Base-by-base conservation (phyloP, 306 rosid species). In the Inga leiocalycina region DNA sequence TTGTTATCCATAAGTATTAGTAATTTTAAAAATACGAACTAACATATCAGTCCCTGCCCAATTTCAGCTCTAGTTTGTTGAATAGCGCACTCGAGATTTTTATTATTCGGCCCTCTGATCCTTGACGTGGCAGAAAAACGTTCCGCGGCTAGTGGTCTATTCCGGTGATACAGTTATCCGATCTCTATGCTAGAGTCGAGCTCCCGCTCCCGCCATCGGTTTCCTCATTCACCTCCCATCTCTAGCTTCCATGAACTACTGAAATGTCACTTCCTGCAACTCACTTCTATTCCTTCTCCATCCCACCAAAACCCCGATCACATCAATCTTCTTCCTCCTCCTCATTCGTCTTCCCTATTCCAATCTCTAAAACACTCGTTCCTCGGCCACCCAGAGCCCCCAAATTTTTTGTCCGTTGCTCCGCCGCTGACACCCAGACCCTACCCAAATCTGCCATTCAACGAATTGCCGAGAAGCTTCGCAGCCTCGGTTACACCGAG, bases 391-490 rank as follows among this genome's bases (percentile, higher is more conserved):
- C 82, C 71, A 80, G 71, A n/a, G 48, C 81, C 67, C 57, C 82
- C 76, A 86, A 77, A 65, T 90, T 88, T 76, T 43, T 83, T 10
- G 81, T 93, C 68, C 90, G 96, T 46, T 77, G 87, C 84, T 95
- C 90, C 68, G 49, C 76, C 67, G 0, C 89, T 64, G 88, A 79
- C 44, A 39, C 91, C 76, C 77, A 77, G 44, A 84, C 92, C 48
- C 83, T 92, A 16, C 82, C 97, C 5, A 74, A 83, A 74, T 92
- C 98, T 82, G 97, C 98, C 82, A 93, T 95, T 56, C 92, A 91
- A 73, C 87, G 98, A n/a, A 95, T 95, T 16, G 94, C 97, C 64
- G 93, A 93, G 10, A 95, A 95, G 91, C 97, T 95, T 80, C 93
- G 95, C 0, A 86, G 86, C 82, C 99, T 95, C 43, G 99, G 99